Evolutionary conservation across 2,329 filamentous ascomycete genomes (phyloP).

Genomic region (Aspergillus sp.): DNA sequence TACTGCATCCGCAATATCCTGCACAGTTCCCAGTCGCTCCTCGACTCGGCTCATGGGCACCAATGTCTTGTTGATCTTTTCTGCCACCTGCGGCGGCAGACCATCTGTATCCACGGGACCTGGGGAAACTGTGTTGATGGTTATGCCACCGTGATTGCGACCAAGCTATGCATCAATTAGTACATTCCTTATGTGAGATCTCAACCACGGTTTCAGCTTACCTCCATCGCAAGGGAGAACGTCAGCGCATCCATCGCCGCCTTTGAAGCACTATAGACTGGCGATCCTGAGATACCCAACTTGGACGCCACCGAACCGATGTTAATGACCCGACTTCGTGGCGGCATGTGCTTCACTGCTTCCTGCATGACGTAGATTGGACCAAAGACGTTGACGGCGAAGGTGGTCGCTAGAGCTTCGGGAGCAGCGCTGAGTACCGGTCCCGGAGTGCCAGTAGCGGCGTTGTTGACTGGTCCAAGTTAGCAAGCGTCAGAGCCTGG

Average conservation of each 20-base stretch:
- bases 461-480: conserved; percentile 1
- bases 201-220: not conserved
- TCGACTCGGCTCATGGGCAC: conserved; percentile 2
- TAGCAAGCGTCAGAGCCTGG: not conserved
- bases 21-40: conserved; percentile 5
- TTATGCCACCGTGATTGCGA: conserved; percentile 4
- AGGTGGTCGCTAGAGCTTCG: not conserved
- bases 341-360: conserved; percentile 1
- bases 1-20: conserved; percentile 11
- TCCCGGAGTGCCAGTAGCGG: not conserved
- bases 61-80: conserved; percentile 1
- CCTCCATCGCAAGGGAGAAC: conserved; percentile 1
- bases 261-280: conserved; percentile 1
- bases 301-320: conserved; percentile 7
- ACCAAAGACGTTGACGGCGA: conserved; percentile 2
- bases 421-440: not conserved
- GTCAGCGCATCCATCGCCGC: conserved; percentile 5
- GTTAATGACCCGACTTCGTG: not conserved
- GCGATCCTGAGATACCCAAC: not conserved
- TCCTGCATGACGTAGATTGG: not conserved
- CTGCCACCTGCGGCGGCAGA: not conserved
- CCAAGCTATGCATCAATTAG: not conserved
- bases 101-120: conserved; percentile 5
- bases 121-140: conserved; percentile 1
- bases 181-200: not conserved